These are phyloP conservation scores for Arthrobotrys sinensis DNA, from an alignment of 2,329 filamentous ascomycete species.

Conservation along the genomic window DNA sequence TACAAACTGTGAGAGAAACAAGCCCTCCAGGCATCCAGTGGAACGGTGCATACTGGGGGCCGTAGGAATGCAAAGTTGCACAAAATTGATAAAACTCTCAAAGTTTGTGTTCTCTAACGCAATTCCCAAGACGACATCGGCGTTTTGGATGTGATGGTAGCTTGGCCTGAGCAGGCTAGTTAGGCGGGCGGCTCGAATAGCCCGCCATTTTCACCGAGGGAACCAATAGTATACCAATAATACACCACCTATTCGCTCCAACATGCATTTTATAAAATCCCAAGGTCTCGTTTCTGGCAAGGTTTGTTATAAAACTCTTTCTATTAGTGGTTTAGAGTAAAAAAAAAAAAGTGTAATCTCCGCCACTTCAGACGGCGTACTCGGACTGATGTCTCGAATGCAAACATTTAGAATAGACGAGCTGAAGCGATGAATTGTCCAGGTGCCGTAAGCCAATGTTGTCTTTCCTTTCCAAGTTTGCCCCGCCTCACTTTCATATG, in stretches of 20 bases:
- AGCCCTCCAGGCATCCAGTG: not conserved
- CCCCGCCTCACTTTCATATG: conserved; percentile 1
- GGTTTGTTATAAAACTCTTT: conserved; percentile 44
- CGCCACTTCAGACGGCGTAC: conserved; percentile 1
- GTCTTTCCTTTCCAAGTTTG: conserved; percentile 13
- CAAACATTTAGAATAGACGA: conserved; percentile 1
- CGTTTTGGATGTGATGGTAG: not conserved
- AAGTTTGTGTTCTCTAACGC: conserved; percentile 22
- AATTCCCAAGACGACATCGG: not conserved
- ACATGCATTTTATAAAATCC: conserved; percentile 41
- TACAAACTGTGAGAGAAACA: conserved; percentile 7
- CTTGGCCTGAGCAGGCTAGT: conserved; percentile 10
- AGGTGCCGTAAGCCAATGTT: conserved; percentile 13
- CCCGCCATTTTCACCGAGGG: conserved; percentile 1
- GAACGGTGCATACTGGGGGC: conserved; percentile 1
- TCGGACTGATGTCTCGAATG: conserved; percentile 17
- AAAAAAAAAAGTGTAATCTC: not conserved
- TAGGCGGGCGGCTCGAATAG: conserved; percentile 4
- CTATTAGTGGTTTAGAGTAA: conserved; percentile 25
- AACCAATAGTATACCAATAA: conserved; percentile 16
- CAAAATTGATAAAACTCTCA: not conserved
- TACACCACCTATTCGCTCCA: conserved; percentile 4
- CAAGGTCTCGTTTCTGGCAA: conserved; percentile 49
- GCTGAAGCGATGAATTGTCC: conserved; percentile 23
- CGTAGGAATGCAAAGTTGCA: conserved; percentile 15